Conservation (phyloP, 805 yeast genomes). For the Metschnikowia colocasiae region DNA sequence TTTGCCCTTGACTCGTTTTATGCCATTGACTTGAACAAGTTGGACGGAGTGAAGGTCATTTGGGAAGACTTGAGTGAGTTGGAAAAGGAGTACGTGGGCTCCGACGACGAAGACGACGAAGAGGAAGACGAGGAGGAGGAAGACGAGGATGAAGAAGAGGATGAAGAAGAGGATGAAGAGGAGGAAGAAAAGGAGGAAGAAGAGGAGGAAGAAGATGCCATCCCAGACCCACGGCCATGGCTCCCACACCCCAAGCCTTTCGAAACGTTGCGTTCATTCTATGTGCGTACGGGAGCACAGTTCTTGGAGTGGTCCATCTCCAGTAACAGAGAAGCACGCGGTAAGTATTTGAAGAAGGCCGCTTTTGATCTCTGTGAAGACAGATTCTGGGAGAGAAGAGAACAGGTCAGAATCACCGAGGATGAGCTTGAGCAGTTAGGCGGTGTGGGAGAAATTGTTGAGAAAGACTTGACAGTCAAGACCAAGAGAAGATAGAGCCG, state of each 20-base stretch:
- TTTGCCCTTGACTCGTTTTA: slow-evolving; percentile 81
- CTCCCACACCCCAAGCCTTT: slow-evolving; percentile 95
- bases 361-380: slow-evolving; percentile 90
- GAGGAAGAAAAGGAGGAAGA: slow-evolving; percentile 70
- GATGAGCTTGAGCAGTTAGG: slow-evolving; percentile 87
- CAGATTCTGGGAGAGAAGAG: slow-evolving; percentile 99
- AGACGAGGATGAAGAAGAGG: slow-evolving; percentile 41
- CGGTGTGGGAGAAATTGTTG: slow-evolving; percentile 85
- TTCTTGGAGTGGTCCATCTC: slow-evolving; percentile 93
- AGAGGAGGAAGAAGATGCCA: slow-evolving; percentile 59
- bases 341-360: slow-evolving; percentile 82
- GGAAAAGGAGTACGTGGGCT: slow-evolving; percentile 50
- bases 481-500: slow-evolving; percentile 44
- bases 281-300: slow-evolving; percentile 78
- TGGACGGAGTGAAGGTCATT: slow-evolving; percentile 81
- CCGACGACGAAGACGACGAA: slow-evolving; percentile 60
- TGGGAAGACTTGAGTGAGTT: slow-evolving; percentile 83
- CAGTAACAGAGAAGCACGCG: slow-evolving; percentile 78
- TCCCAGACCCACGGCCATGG: slow-evolving; percentile 94
- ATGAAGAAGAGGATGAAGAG: slow-evolving; percentile 46
- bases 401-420: slow-evolving; percentile 81
- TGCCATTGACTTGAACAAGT: slow-evolving; percentile 75
- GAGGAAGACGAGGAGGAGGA: slow-evolving; percentile 59
- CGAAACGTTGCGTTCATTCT: slow-evolving; percentile 78
- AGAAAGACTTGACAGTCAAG: slow-evolving; percentile 54